Evolutionary conservation across 441 rosid species (phyloP), one percentile per base, ranked within the genome.

Genomic region (Croton setiger): DNA sequence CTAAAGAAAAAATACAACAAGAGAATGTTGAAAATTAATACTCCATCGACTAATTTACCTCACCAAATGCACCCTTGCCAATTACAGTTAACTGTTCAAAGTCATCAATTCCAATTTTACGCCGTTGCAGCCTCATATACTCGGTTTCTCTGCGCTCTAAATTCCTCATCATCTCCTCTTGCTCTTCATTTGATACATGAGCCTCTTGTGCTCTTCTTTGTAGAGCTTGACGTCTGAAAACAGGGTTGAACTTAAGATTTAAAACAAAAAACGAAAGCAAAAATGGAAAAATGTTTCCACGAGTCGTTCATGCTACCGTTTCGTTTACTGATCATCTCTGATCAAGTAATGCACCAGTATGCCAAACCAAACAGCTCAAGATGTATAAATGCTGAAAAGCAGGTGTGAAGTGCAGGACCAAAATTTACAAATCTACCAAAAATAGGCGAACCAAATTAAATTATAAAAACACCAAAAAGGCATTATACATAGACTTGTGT

Each of bases 11-110:
- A 66, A 41, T 18, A 12, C 15, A 2, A 2, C 18, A 44, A 41
- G 43, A 36, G 10, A 65, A 60, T 15, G 18, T 10, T 48, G 57
- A 15, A 67, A 64, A 33, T 63, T 15, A 4, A n/a, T 41, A 53
- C 18, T 18, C 7, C 35, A 27, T 47, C 21, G 27, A 41, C 31
- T 57, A 41, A 21, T 52, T 49, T 84, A 94, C 97, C 97, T 94
- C 97, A 41, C 87, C 99, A 74, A 92, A 94, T 72, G 97, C 99
- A 62, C 99, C 97, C 86, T 82, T 94, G 48, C 97, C 97, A 70
- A 92, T 86, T 36, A 91, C 82, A 41, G 92, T 90, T 70, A 94
- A 80, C 39, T 87, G 92, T 76, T 93, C 96, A 60, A 93, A 93
- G 72, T 93, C 98, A 65, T 93, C 98, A 11, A 91, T 86, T 66